A percentile compares a stretch with the other conserved stretches of the same genome.
Evolutionary conservation across 176 grass and related monocot genomes (phyloP).

Genomic region (Dactylis glomerata): DNA sequence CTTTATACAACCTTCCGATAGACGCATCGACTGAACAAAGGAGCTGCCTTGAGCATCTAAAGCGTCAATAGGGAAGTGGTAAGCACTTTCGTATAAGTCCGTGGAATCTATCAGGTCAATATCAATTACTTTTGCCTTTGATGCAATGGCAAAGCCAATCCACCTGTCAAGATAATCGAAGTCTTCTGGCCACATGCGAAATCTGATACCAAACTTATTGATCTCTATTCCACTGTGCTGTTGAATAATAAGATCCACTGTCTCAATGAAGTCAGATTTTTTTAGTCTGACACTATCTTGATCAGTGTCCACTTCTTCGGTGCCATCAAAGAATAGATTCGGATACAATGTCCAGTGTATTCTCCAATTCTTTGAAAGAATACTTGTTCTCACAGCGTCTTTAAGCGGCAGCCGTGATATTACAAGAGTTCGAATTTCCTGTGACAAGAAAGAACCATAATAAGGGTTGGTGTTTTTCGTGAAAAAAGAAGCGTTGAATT

Average conservation of each 20-base stretch:
- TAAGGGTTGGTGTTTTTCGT: neutral
- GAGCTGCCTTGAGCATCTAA: neutral
- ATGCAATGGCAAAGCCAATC: constrained; percentile 18
- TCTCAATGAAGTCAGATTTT: too few relatives aligned
- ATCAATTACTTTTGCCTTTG: constrained; percentile 20
- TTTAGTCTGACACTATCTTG: too few relatives aligned
- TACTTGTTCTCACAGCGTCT: neutral
- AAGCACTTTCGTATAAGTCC: neutral
- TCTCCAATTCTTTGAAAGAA: neutral
- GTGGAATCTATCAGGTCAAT: neutral
- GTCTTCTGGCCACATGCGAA: neutral
- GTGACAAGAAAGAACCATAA: neutral
- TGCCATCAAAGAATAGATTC: neutral
- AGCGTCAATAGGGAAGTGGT: constrained; percentile 18
- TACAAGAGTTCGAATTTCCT: neutral
- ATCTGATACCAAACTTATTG: too few relatives aligned
- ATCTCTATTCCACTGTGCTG: too few relatives aligned
- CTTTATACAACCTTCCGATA: neutral
- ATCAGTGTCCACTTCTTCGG: too few relatives aligned
- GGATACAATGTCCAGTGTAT: neutral
- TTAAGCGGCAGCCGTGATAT: neutral
- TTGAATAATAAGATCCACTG: too few relatives aligned
- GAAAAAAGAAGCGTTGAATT: neutral
- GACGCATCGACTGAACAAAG: neutral
- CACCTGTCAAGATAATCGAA: neutral